phyloP scores from a whole-genome alignment of 768 basidiomycete species.

The Leccinum obscurum region DNA sequence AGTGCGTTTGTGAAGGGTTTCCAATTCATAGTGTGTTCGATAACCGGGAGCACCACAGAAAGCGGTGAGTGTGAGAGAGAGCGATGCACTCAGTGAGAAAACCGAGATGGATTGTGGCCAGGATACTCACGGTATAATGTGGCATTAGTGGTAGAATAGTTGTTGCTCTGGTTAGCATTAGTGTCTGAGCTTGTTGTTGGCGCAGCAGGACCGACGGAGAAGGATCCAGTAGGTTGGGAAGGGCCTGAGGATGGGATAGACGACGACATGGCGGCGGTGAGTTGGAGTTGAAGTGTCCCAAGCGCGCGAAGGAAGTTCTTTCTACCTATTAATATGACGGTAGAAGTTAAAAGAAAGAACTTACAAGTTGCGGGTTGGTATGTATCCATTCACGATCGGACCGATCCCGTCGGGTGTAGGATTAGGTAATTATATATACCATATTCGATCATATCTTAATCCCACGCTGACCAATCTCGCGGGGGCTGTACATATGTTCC shows the following conservation, averaged over 20 bases:
- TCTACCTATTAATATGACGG: slow-evolving; percentile 21
- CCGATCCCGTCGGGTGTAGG: slow-evolving; percentile 3
- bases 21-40: not conserved
- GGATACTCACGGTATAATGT: slow-evolving; percentile 30
- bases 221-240: not conserved
- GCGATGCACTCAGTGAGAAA: slow-evolving; percentile 21
- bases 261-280: slow-evolving; percentile 11
- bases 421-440: not conserved
- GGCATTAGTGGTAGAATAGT: slow-evolving; percentile 21
- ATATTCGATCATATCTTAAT: not conserved
- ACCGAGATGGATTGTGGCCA: not conserved
- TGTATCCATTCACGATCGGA: not conserved
- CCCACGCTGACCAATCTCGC: not conserved
- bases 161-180: not conserved
- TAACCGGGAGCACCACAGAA: not conserved
- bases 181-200: not conserved
- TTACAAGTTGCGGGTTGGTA: not conserved
- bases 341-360: not conserved
- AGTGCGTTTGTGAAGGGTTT: not conserved
- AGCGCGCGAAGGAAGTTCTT: not conserved
- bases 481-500: not conserved
- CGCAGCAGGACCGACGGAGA: not conserved
- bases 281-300: not conserved
- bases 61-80: slow-evolving; percentile 11
- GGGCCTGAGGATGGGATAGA: not conserved